Base-by-base conservation (phyloP, 805 yeast species). In the Maudiozyma serrabonitensis region DNA sequence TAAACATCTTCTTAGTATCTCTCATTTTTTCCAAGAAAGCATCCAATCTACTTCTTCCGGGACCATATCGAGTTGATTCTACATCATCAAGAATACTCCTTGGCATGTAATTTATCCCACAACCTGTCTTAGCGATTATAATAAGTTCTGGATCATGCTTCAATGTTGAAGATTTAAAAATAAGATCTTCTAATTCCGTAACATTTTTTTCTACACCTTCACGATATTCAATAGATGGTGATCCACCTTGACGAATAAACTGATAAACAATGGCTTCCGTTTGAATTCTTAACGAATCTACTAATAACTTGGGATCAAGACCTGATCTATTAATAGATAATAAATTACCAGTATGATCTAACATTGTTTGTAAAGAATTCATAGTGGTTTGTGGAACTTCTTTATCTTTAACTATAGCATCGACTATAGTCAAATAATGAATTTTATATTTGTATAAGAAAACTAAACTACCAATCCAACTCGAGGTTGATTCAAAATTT, bases 111-210 rank as follows among this genome's bases (percentile, higher is more conserved):
- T 43, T 25, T 45, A 45, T 49, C 15, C 57, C 57, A 32, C 45
- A 39, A 2, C 58, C 45, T 26, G 59, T 50, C 47, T 60, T 55
- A 34, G 56, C 44, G n/a, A 54, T 51, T n/a, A 59, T 34, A 61
- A 56, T 56, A 25, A 60, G 15, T n/a, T 56, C 53, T 2, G 62
- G 46, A 19, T 54, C 50, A 43, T 59, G 64, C 5, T 60, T 51
- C 15, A 61, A 41, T 3, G 58, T 46, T n/a, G 59, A 46, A 4
- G 61, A 58, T 3, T 46, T 43, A 5, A 49, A 35, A n/a, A 48
- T 43, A 7, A 54, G 16, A n/a, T 43, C 23, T 7, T 51, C 46
- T 16, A 56, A 35, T 6, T 32, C n/a, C 6, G 19, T 15, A 2
- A 56, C 40, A 21, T 43, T 47, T 13, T 19, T 38, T 19, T 45